Evolutionary conservation across 345 rosid species (phyloP), one percentile per base, ranked within the genome.

Genomic region (Fremontodendron californicum): DNA sequence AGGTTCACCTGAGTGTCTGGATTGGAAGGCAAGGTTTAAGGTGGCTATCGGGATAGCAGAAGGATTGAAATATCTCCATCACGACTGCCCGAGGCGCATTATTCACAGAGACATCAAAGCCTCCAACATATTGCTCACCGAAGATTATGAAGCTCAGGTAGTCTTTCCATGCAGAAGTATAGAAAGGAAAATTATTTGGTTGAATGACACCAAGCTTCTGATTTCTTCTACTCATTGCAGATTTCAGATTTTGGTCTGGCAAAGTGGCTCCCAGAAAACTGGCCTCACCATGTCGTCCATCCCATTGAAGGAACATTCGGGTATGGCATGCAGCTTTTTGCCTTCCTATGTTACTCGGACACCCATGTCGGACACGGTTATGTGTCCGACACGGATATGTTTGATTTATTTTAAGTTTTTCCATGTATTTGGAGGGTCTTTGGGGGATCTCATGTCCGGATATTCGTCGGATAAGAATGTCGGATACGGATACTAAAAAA

Each of bases 231-330:
- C 60, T 39, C 29, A 63, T 9, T 73, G 79, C 78, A 90, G 94
- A 86, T 92, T 71, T 90, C 93, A 10, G 90, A 88, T 84, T 96
- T 93, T 57, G 99, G 99, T 74, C 84, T 93, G 25, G 99, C 99
- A 25, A 96, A 96, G 79, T 96, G 99, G 99, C 97, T 95, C 7
- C 99, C 99, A 13, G 96, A 90, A 74, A 93, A 90, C 39, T 95
- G 99, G 94, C 75, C 85, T 79, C 96, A 93, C 71, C 99, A 93
- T 79, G 82, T 92, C 58, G 93, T 95, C 63, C 89, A 80, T 85
- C 97, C 96, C 0, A 90, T 95, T 27, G 99, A 95, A 80, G 99
- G 99, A 82, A 95, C 99, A 52, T 92, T 96, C 68, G 99, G 99
- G 99, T 93, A 40, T 73, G 92, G 57, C 75, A 18, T 62, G 19